phyloP scores from a whole-genome alignment of 129 eudicot species.

The Solidago caesia region DNA sequence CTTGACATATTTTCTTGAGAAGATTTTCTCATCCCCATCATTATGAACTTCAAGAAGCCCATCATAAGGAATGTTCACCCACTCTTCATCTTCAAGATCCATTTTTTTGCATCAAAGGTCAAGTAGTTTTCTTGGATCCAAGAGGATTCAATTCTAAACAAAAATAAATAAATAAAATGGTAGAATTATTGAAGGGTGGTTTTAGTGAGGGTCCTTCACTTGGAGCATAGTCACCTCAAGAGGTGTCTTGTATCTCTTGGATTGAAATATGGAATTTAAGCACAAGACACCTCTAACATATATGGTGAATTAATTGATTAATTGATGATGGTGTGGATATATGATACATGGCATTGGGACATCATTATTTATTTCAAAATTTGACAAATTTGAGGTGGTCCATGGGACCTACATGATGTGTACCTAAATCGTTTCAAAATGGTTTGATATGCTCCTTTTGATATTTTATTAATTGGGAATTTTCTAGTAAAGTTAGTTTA shows the following conservation, averaged over 20 bases:
- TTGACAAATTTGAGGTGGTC: conserved; percentile 44
- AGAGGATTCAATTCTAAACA: background rate
- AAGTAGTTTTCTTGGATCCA: conserved; percentile 3
- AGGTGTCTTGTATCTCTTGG: conserved; percentile 38
- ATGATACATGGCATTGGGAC: conserved; percentile 24
- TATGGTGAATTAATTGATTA: background rate
- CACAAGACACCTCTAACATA: conserved; percentile 7
- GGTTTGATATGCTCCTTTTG: conserved; percentile 19
- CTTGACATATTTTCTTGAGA: conserved; percentile 41
- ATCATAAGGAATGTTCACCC: conserved; percentile 71
- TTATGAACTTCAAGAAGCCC: conserved; percentile 61
- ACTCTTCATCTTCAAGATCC: conserved; percentile 82
- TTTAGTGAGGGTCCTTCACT: conserved; percentile 39
- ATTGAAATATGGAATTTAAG: conserved; percentile 19
- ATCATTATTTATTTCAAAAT: conserved; percentile 30
- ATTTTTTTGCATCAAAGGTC: conserved; percentile 31
- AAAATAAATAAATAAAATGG: background rate
- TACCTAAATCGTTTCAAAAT: conserved; percentile 21
- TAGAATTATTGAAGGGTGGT: conserved; percentile 46
- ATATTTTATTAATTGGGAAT: conserved; percentile 22
- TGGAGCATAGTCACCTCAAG: conserved; percentile 39
- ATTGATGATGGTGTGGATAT: conserved; percentile 8
- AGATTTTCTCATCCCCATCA: conserved; percentile 48
- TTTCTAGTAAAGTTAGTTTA: conserved; percentile 20
- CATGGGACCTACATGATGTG: conserved; percentile 44